These are phyloP conservation scores for Pseudoperonospora humuli DNA, from an alignment of 352 stramenopile species.

Conservation along the genomic window DNA sequence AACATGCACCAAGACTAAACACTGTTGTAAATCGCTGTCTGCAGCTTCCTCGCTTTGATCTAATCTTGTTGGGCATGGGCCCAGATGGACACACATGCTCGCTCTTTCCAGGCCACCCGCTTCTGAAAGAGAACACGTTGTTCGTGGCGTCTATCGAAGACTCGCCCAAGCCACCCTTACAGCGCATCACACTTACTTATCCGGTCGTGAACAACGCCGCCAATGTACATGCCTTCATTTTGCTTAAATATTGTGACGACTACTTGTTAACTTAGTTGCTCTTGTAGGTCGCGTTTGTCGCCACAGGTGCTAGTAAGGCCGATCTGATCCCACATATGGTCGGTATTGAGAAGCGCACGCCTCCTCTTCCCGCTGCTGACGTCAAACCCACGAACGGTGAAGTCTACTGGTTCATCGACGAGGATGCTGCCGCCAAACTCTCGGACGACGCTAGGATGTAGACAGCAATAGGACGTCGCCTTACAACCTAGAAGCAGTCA, in stretches of 20 bases:
- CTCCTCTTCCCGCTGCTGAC: constrained; percentile 58
- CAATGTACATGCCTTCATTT: constrained; percentile 37
- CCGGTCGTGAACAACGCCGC: constrained; percentile 90
- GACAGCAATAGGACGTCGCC: background rate
- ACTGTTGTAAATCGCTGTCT: background rate
- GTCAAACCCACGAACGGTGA: constrained; percentile 59
- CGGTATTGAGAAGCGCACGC: constrained; percentile 48
- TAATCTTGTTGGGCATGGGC: constrained; percentile 95
- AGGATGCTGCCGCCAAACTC: constrained; percentile 58
- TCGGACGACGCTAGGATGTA: constrained; percentile 33
- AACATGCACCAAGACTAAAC: background rate
- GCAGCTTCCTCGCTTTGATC: constrained; percentile 88
- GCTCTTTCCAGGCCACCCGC: constrained; percentile 92
- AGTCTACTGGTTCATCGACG: constrained; percentile 83
- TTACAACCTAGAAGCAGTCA: background rate
- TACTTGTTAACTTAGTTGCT: constrained; percentile 3
- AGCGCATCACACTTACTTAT: constrained; percentile 96
- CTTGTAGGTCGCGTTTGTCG: constrained; percentile 85
- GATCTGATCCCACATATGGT: constrained; percentile 82
- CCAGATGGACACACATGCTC: constrained; percentile 98
- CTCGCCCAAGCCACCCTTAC: constrained; percentile 95
- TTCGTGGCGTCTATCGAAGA: constrained; percentile 94
- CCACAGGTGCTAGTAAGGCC: constrained; percentile 83
- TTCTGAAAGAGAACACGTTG: constrained; percentile 81
- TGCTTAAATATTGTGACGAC: background rate